Percentiles rank a stretch among this genome's conserved stretches.
These are phyloP conservation scores for Gossypium mustelinum DNA, from an alignment of 345 rosid species.

Conservation along the genomic window DNA sequence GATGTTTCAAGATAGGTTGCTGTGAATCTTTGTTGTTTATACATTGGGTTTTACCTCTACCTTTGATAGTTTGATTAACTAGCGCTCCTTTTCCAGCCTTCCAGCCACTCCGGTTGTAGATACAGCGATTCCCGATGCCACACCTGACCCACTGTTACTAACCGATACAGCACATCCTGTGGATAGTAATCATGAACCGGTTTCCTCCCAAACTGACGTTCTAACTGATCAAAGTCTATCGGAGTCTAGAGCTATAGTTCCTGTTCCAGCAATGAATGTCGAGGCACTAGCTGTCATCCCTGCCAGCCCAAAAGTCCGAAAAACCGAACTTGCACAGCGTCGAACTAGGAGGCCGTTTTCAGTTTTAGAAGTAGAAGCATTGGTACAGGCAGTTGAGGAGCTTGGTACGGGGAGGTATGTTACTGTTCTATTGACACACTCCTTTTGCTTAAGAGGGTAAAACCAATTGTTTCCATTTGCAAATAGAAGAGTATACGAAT, in stretches of 20 bases:
- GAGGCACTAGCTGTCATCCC: constrained; percentile 56
- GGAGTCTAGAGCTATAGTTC: constrained; percentile 70
- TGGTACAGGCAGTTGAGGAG: constrained; percentile 85
- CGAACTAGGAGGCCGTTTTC: constrained; percentile 97
- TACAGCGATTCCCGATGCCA: constrained; percentile 30
- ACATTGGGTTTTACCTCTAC: neutral
- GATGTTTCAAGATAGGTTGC: neutral
- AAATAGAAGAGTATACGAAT: neutral
- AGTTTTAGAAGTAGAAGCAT: constrained; percentile 90
- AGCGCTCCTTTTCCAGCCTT: constrained; percentile 41
- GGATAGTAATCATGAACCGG: constrained; percentile 38
- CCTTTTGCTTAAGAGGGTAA: neutral
- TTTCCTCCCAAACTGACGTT: constrained; percentile 35
- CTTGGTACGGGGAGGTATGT: constrained; percentile 85
- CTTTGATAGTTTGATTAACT: neutral
- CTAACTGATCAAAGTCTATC: constrained; percentile 40
- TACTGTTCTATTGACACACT: neutral
- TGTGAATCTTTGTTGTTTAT: neutral
- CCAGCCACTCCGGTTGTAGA: constrained; percentile 36
- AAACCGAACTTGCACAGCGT: constrained; percentile 74
- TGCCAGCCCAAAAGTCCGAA: constrained; percentile 54
- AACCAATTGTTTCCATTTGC: neutral
- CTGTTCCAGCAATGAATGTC: neutral
- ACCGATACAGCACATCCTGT: constrained; percentile 25
- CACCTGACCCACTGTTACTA: constrained; percentile 28